phyloP scores from a whole-genome alignment of 495 filamentous ascomycete genomes.

The Antarctomyces pellizariae region DNA sequence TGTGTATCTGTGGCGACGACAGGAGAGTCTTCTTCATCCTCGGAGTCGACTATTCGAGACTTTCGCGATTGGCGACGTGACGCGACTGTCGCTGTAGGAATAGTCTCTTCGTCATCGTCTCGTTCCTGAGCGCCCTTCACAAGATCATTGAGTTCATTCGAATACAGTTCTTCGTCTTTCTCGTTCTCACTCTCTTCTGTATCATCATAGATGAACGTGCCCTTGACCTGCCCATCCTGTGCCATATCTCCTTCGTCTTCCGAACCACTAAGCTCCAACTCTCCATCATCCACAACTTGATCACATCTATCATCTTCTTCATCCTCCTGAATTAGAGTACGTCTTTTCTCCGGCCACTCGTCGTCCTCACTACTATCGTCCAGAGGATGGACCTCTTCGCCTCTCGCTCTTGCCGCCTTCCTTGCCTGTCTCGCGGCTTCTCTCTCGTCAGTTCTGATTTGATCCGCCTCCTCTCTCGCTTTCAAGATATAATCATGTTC shows the following conservation, averaged over 20 bases:
- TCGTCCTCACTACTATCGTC: constrained; percentile 26
- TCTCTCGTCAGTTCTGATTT: constrained; percentile 54
- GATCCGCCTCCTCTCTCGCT: constrained; percentile 56
- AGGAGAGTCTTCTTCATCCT: too few species aligned
- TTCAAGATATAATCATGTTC: constrained; percentile 73
- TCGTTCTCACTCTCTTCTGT: constrained; percentile 24
- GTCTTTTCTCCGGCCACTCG: constrained; percentile 23
- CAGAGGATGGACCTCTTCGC: constrained; percentile 22
- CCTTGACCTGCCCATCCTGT: constrained; percentile 34
- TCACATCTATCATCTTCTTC: constrained; percentile 14
- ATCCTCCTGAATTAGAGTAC: constrained; percentile 18
- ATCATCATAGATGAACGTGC: constrained; percentile 51
- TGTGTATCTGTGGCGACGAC: too few species aligned
- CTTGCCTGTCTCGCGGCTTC: constrained; percentile 39
- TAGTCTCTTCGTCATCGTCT: constrained; percentile 8
- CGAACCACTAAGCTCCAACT: constrained; percentile 13
- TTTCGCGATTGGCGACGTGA: too few species aligned
- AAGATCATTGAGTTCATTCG: too few species aligned
- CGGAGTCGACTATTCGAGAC: too few species aligned
- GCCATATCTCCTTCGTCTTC: constrained; percentile 2
- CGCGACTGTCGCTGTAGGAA: constrained; percentile 16
- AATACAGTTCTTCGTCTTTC: constrained; percentile 22
- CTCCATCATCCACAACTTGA: constrained; percentile 14
- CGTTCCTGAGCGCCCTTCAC: too few species aligned
- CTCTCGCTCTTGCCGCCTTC: constrained; percentile 22